phyloP scores from a whole-genome alignment of 768 basidiomycete genomes.

The Fibroporia radiculosa region DNA sequence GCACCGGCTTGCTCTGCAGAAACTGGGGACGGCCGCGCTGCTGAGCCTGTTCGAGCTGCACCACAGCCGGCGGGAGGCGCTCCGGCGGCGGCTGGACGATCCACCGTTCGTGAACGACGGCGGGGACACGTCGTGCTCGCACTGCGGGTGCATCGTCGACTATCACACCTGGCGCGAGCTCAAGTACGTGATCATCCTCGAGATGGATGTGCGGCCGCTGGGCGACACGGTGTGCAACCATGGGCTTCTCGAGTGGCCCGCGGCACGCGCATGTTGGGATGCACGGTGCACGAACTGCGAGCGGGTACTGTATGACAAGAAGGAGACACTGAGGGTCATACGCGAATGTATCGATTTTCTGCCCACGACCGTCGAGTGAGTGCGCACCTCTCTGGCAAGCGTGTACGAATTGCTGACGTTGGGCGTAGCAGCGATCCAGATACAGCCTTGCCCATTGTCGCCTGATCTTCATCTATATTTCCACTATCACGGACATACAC shows the following conservation, averaged over 20 bases:
- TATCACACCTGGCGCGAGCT: conserved; percentile 61
- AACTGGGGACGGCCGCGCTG: conserved; percentile 42
- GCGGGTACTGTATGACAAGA: conserved; percentile 48
- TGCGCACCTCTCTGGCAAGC: no score
- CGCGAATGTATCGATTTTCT: conserved; percentile 45
- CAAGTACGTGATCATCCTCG: conserved; percentile 45
- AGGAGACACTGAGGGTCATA: conserved; percentile 46
- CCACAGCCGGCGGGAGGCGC: conserved; percentile 39
- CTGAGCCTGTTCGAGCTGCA: conserved; percentile 51
- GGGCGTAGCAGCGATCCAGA: no score
- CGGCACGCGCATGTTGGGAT: conserved; percentile 55
- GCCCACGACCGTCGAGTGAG: conserved; percentile 30
- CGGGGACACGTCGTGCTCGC: conserved; percentile 43
- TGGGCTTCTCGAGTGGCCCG: conserved; percentile 47
- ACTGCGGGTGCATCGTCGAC: conserved; percentile 41
- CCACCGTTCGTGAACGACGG: conserved; percentile 49
- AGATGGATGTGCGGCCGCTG: conserved; percentile 51
- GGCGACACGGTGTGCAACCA: conserved; percentile 47
- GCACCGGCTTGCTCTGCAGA: conserved; percentile 37
- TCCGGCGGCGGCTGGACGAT: conserved; percentile 42
- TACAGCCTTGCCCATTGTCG: no score
- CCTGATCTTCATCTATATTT: no score
- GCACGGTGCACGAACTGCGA: conserved; percentile 46
- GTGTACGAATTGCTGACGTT: no score
- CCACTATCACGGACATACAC: no score